Evolutionary conservation across 1,139 yeast species (phyloP).

Genomic region (Geotrichum fermentans): DNA sequence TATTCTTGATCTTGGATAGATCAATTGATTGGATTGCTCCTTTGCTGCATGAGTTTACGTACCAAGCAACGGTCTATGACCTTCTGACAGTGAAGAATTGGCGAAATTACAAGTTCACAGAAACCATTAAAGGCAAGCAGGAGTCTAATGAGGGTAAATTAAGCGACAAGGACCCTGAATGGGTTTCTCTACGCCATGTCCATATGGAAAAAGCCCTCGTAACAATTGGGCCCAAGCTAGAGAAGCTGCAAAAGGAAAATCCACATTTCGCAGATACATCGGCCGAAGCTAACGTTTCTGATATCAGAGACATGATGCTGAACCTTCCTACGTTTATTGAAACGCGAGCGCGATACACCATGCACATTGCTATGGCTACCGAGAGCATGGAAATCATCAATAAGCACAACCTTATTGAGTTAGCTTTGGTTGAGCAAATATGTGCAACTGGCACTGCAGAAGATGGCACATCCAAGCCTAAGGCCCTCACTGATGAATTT

Average conservation of each 20-base stretch:
- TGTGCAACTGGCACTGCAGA: conserved; percentile 69
- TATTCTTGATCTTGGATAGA: conserved; percentile 74
- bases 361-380: conserved; percentile 40
- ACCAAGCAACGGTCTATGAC: conserved; percentile 91
- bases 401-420: conserved; percentile 30
- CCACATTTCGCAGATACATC: conserved; percentile 44
- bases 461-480: conserved; percentile 58
- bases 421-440: conserved; percentile 50
- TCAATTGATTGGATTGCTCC: conserved; percentile 82
- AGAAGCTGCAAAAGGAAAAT: conserved; percentile 65
- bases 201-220: conserved; percentile 78
- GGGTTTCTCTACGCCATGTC: conserved; percentile 67
- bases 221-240: conserved; percentile 53
- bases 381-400: conserved; percentile 40
- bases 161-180: conserved; percentile 65
- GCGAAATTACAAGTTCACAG: conserved; percentile 51
- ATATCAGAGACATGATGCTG: conserved; percentile 42
- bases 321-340: conserved; percentile 41
- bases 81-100: conserved; percentile 45
- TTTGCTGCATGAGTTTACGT: conserved; percentile 82
- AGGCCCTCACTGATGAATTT: conserved; percentile 62
- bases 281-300: conserved; percentile 35
- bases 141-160: conserved; percentile 46
- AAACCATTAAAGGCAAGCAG: conserved; percentile 53
- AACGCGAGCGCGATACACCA: conserved; percentile 37